Evolutionary conservation across 768 basidiomycete genomes (phyloP).

Genomic region (Leucocoprinus leucothites): DNA sequence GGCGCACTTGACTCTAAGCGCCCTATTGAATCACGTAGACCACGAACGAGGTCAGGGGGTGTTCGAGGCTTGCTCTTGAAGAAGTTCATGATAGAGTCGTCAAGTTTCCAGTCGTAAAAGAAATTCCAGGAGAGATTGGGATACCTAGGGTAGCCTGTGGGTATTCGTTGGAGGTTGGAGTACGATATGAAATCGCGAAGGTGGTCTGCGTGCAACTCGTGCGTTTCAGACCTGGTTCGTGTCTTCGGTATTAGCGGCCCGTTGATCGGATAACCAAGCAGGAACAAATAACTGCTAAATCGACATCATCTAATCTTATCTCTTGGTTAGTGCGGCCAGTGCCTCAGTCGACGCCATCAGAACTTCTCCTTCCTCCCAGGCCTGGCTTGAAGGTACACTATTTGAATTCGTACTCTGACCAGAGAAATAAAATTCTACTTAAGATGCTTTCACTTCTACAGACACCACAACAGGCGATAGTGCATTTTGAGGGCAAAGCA

Average conservation of each 20-base stretch:
- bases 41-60: conserved; percentile 83
- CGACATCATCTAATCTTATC: background rate
- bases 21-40: conserved; percentile 75
- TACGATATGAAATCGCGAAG: conserved; percentile 11
- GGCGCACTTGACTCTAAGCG: conserved; percentile 72
- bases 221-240: conserved; percentile 22
- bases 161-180: conserved; percentile 5
- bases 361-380: too few species aligned
- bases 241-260: conserved; percentile 15
- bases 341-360: too few species aligned
- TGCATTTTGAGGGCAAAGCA: too few species aligned
- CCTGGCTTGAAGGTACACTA: too few species aligned
- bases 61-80: conserved; percentile 90
- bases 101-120: background rate
- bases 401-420: too few species aligned
- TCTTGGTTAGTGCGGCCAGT: too few species aligned
- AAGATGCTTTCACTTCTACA: too few species aligned
- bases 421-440: too few species aligned
- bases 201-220: conserved; percentile 14
- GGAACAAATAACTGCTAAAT: background rate
- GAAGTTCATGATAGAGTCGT: conserved; percentile 72
- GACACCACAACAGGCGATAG: too few species aligned
- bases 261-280: conserved; percentile 10
- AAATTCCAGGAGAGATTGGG: conserved; percentile 1
- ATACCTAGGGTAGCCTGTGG: background rate